Evolutionary conservation across 179 eudicot species (phyloP).

Genomic region (Dionaea muscipula): DNA sequence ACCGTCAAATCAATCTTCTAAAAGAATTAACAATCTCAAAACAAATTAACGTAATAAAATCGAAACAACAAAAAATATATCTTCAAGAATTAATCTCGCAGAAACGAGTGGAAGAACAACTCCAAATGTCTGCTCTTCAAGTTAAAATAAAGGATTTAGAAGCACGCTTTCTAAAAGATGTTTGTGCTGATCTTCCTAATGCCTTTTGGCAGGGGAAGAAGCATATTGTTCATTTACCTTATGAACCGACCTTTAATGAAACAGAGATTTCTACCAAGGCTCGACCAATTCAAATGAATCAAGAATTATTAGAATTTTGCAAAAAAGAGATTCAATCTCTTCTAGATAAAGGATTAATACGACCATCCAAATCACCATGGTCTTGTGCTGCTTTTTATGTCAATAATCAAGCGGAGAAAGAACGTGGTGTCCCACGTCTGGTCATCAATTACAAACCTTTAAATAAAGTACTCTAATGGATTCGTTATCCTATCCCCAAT

Average conservation of each 20-base stretch:
- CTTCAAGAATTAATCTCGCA: neutral
- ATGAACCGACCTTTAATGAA: neutral
- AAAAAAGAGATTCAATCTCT: neutral
- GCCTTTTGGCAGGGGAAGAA: neutral
- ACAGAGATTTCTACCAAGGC: neutral
- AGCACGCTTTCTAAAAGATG: neutral
- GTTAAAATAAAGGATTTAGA: neutral
- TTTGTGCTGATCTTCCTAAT: neutral
- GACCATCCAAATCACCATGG: neutral
- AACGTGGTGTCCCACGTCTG: neutral
- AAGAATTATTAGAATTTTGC: neutral
- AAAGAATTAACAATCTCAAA: neutral
- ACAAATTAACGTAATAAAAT: neutral
- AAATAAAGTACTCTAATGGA: neutral
- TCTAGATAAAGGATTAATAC: neutral
- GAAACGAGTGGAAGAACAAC: neutral
- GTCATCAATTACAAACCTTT: neutral
- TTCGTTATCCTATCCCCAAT: conserved; percentile 1
- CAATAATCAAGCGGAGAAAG: neutral
- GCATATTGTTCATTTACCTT: neutral
- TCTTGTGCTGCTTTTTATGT: neutral
- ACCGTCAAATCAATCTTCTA: neutral
- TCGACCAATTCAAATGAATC: neutral
- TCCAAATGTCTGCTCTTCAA: neutral
- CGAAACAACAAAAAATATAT: neutral